These are phyloP conservation scores for Aegilops tauschii DNA, from an alignment of 176 grass and related monocot species.

Conservation along the genomic window DNA sequence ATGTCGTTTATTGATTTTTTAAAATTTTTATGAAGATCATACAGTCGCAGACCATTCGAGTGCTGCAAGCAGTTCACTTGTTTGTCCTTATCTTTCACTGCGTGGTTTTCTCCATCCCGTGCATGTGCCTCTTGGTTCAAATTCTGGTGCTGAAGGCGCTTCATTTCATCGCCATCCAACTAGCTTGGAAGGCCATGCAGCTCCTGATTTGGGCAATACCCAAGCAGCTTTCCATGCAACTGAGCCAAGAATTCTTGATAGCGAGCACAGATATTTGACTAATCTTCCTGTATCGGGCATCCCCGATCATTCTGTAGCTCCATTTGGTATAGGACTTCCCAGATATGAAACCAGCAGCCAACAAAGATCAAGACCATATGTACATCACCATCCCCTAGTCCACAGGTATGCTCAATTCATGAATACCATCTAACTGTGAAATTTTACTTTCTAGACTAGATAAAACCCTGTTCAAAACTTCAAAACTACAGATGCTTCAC, in stretches of 20 bases:
- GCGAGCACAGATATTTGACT: conserved; percentile 57
- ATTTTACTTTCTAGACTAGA: conserved; percentile 12
- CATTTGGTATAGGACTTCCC: conserved; percentile 57
- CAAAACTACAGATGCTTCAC: background rate
- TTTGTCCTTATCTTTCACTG: conserved; percentile 67
- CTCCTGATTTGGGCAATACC: conserved; percentile 47
- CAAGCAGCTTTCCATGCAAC: conserved; percentile 54
- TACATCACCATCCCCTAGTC: conserved; percentile 58
- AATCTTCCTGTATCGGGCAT: conserved; percentile 64
- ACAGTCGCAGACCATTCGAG: conserved; percentile 58
- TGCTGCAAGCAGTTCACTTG: conserved; percentile 65
- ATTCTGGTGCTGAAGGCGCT: conserved; percentile 49
- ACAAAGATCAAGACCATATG: conserved; percentile 65
- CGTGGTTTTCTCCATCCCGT: conserved; percentile 67
- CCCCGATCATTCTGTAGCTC: conserved; percentile 51
- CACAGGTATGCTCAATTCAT: conserved; percentile 55
- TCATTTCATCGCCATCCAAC: conserved; percentile 62
- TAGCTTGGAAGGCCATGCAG: conserved; percentile 49
- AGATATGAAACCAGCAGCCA: conserved; percentile 69
- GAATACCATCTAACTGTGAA: background rate
- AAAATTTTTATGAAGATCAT: conserved; percentile 50
- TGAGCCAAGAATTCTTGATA: conserved; percentile 66
- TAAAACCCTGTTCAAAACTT: background rate
- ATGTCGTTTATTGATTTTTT: conserved; percentile 31
- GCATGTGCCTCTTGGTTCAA: conserved; percentile 58